Base-by-base conservation (phyloP, 257 asterid species). In the Phtheirospermum japonicum region DNA sequence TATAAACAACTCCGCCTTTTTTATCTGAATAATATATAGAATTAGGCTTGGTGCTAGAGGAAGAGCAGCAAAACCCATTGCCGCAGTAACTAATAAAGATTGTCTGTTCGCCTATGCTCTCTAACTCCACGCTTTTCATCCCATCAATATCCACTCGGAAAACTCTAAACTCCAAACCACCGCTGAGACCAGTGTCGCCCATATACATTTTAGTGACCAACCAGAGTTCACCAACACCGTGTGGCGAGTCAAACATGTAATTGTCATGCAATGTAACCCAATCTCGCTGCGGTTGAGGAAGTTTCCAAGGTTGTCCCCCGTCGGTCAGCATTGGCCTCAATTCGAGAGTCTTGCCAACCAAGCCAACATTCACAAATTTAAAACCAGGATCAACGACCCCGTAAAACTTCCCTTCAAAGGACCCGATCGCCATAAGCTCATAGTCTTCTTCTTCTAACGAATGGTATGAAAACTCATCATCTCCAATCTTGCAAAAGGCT, bases 1-100 rank as follows among this genome's bases (percentile, higher is more conserved):
- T 11, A 61, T 42, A n/a, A 2, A 61, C 7, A 45, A 3, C 26
- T 14, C 66, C 16, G 0, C 5, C 4, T 7, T 34, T 4, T 7
- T 12, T 23, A n/a, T n/a, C n/a, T 3, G 55, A 28, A 14, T 43
- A 61, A 4, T 61, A 61, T 61, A 61, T 43, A 9, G 56, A 61
- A 45, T 61, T 61, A 1, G 56, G 43, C 30, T 43, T 43, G 6
- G 17, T 8, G 7, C 0, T 4, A 2, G 2, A 1, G 2, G 66
- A 26, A 8, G 26, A 11, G 2, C 40, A 14, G 26, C 53, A 61
- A 42, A 42, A 23, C 4, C 36, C 65, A 23, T 16, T 17, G 4
- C 31, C 56, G n/a, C n/a, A n/a, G 13, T 2, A 1, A 8, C 56
- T 16, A 2, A 50, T 8, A 51, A 61, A 26, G 2, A 61, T 43